Evolutionary conservation across 192 early-diverging fungal species (phyloP), one percentile per base, ranked within the genome.

Genomic region (Mortierella hygrophila): DNA sequence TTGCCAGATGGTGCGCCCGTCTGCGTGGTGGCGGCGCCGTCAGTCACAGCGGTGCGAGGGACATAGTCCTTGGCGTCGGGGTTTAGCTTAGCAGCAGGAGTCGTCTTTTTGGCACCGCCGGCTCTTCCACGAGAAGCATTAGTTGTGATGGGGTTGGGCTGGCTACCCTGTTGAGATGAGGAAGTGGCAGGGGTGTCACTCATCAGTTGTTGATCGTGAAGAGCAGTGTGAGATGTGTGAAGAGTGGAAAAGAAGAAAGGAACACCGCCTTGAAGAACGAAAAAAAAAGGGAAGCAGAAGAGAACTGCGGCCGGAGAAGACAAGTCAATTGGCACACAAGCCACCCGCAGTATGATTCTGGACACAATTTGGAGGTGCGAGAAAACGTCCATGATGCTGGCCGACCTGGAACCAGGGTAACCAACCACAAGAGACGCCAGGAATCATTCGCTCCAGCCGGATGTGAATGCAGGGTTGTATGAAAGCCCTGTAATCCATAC

Each of bases 21-120:
- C 18, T 57, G 77, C 32, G 52, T n/a, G 18, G 26, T 63, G 35
- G 29, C 21, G 16, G 38, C 37, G 20, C 72, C 69, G 40, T 23
- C 35, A 38, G 35, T 26, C 26, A 6, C 74, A 13, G 65, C 13
- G 35, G 75, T 32, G 29, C 76, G 84, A 60, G 84, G 84, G 40
- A 86, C 79, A 78, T 86, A 86, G 60, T 86, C 84, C 57, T 78
- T 81, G 65, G 84, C 84, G 23, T 76, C 84, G 21, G 84, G 84
- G 65, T 86, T 86, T 10, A 86, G 72, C 52, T 78, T 86, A 1
- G 77, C 32, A 7, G 37, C 35, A 29, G 60, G n/a, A 4, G 49
- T 52, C 7, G 83, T 11, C 40, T 65, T 71, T 46, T 54, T 72
- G 26, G 78, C 42, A 44, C 70, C 47, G 23, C 57, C 37, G 41